A percentile compares a stretch with the other conserved stretches of the same genome.
Evolutionary conservation across 768 basidiomycete genomes (phyloP).

Genomic region (Pholiota microspora): DNA sequence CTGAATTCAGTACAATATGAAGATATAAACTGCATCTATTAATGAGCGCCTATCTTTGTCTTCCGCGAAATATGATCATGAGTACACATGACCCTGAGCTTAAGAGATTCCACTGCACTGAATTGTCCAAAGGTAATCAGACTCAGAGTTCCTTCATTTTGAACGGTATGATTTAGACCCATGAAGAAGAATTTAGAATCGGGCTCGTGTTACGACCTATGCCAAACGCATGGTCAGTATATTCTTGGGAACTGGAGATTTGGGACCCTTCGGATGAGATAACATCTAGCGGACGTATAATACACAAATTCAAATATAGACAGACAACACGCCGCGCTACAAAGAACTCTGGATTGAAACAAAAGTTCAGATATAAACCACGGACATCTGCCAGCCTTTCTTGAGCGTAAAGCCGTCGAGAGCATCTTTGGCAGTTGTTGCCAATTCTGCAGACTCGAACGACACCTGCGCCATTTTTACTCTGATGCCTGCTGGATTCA

Average conservation of each 20-base stretch:
- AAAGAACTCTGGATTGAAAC: constrained; percentile 1
- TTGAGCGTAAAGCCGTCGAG: constrained; percentile 86
- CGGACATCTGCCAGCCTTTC: constrained; percentile 82
- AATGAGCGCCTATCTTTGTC: neutral
- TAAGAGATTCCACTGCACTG: too few species aligned
- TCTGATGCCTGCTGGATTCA: constrained; percentile 60
- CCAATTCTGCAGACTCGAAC: constrained; percentile 75
- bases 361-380: constrained; percentile 54
- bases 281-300: constrained; percentile 10
- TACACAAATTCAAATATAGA: constrained; percentile 18
- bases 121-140: too few species aligned
- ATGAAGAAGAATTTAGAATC: too few species aligned
- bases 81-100: too few species aligned
- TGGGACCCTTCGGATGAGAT: neutral
- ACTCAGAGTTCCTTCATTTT: too few species aligned
- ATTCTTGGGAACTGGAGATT: neutral
- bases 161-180: too few species aligned
- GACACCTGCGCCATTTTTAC: constrained; percentile 80
- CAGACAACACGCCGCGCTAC: constrained; percentile 19
- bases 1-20: too few species aligned
- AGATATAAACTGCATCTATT: too few species aligned
- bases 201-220: too few species aligned
- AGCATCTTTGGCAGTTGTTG: constrained; percentile 75
- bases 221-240: too few species aligned
- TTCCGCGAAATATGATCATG: too few species aligned